Base-by-base conservation (phyloP, 306 rosid species). In the Gynostemma pentaphyllum region DNA sequence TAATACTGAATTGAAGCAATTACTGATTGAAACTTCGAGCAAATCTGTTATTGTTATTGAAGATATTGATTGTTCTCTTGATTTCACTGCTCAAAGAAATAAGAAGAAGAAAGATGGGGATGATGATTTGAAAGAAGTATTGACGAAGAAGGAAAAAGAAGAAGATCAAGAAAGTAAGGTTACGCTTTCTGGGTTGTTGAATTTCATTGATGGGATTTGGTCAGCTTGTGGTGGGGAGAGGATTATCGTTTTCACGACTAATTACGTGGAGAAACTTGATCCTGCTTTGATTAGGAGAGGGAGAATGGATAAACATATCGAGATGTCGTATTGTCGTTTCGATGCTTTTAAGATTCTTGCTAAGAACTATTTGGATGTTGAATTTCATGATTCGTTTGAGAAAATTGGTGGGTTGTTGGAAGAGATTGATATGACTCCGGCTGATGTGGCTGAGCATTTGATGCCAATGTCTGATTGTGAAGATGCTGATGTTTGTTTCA, bases 381-480 rank as follows among this genome's bases (percentile, higher is more conserved):
- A 82, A 6, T 72, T 77, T 8, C 87, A 87, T 62, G 13, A 9
- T 15, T 64, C 81, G 49, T 91, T 75, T 55, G 53, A 55, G 0
- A 65, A 37, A 27, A 72, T 91, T 12, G 0, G 68, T 3, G 63
- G 47, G 1, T 10, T 82, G 81, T 62, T 83, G n/a, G 64, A 62
- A 63, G 80, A 79, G 12, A 28, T 44, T 2, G 51, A 79, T 1
- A 80, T 78, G 57, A 77, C 81, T 0, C 98, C 98, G 14, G 98
- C 98, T 7, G 98, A 91, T 16, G 89, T 91, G 21, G 96, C 96
- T 0, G 92, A 91, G 70, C 81, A 88, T 72, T 63, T 91, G 75
- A 88, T 85, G 96, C 92, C 92, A 19, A 87, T 80, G 62, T 37
- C 51, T 24, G 64, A 75, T 51, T 34, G 56, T 23, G 73, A 53